Percentiles rank a stretch among this genome's conserved stretches.
Conservation (phyloP, 2,329 filamentous ascomycete genomes). For the Fusarium globosum region DNA sequence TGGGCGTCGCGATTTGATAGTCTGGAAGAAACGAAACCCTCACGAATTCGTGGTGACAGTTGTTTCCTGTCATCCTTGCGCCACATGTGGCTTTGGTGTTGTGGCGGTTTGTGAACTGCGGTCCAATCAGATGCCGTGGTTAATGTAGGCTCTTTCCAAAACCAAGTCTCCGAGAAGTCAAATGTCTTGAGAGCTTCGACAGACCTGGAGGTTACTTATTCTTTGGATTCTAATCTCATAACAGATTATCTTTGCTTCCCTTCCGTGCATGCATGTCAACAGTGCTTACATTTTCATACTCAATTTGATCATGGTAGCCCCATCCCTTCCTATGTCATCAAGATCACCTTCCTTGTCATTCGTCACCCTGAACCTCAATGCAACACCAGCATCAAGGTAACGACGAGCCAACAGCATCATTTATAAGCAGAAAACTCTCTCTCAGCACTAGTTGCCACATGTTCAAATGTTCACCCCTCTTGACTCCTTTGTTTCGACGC, state of each 20-base stretch:
- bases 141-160: not conserved
- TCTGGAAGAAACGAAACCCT: constrained; percentile 22
- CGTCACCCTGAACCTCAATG: not conserved
- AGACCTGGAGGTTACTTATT: not conserved
- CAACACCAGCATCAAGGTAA: not conserved
- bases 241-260: not conserved
- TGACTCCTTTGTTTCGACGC: not conserved
- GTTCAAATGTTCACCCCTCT: not conserved
- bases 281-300: not conserved
- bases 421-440: not conserved
- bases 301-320: not conserved
- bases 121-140: not conserved
- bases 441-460: not conserved
- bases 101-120: constrained; percentile 8
- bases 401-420: not conserved
- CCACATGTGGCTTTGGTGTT: constrained; percentile 31
- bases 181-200: not conserved
- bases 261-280: not conserved
- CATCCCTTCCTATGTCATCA: constrained; percentile 8
- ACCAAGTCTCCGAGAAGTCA: not conserved
- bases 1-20: constrained; percentile 20
- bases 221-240: not conserved
- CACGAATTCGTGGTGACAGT: constrained; percentile 19
- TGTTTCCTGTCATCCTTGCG: constrained; percentile 40
- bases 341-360: not conserved